Conservation (phyloP, 2,329 filamentous ascomycete genomes). For the Iodosphaeria phyllophila region DNA sequence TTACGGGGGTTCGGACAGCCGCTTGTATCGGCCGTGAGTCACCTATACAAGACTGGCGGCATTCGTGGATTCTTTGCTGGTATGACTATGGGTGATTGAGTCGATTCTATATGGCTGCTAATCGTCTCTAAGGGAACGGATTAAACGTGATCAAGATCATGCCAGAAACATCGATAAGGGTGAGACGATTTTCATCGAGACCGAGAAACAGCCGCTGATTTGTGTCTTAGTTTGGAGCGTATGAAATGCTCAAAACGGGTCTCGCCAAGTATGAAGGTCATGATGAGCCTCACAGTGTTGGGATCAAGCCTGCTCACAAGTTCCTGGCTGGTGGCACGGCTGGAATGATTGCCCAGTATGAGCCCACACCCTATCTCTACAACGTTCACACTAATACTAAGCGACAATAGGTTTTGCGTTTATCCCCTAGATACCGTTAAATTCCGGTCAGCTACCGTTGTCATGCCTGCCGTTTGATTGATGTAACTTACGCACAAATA, state of each 20-base stretch:
- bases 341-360: conserved; percentile 83
- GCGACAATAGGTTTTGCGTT: conserved; percentile 52
- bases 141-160: conserved; percentile 96
- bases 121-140: conserved; percentile 60
- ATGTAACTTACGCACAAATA: conserved; percentile 18
- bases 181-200: too few relatives aligned
- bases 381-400: too few relatives aligned
- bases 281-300: conserved; percentile 52
- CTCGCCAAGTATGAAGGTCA: conserved; percentile 80
- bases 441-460: conserved; percentile 24
- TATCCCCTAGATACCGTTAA: conserved; percentile 82
- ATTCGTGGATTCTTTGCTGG: conserved; percentile 83
- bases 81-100: conserved; percentile 17
- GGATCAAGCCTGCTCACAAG: conserved; percentile 73
- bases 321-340: conserved; percentile 82
- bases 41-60: conserved; percentile 73
- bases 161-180: conserved; percentile 92
- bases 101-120: too few relatives aligned
- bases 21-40: conserved; percentile 52
- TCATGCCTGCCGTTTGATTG: conserved; percentile 1
- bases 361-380: conserved; percentile 5
- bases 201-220: too few relatives aligned
- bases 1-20: conserved; percentile 48
- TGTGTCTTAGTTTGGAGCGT: conserved; percentile 83
- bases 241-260: conserved; percentile 81